These are phyloP conservation scores for Ottelia alismoides DNA, from an alignment of 106 monocot species.

Conservation along the genomic window DNA sequence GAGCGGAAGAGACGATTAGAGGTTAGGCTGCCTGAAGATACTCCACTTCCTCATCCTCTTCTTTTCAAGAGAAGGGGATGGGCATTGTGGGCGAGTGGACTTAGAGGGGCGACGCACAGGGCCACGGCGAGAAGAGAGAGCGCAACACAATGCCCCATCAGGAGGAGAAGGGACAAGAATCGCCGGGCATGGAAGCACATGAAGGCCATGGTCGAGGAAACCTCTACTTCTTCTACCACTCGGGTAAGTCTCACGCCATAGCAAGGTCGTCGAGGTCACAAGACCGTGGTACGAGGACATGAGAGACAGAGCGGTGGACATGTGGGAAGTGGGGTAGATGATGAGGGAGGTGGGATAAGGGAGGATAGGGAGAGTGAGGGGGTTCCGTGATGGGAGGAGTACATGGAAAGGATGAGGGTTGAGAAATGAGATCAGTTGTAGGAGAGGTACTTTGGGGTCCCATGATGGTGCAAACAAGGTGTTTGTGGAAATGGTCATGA, in stretches of 20 bases:
- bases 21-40: too few species aligned
- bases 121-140: conserved; percentile 80
- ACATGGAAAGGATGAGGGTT: conserved; percentile 12
- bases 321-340: conserved; percentile 50
- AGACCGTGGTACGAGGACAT: conserved; percentile 42
- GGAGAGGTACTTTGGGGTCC: too few species aligned
- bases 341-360: conserved; percentile 38
- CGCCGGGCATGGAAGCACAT: conserved; percentile 76
- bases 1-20: too few species aligned
- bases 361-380: conserved; percentile 56
- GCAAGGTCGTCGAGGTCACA: conserved; percentile 65
- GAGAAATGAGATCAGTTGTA: too few species aligned
- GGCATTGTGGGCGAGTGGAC: too few species aligned
- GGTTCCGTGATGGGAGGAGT: conserved; percentile 81
- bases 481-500: too few species aligned
- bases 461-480: too few species aligned
- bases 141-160: conserved; percentile 54
- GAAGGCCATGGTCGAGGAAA: conserved; percentile 60
- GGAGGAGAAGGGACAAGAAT: conserved; percentile 88
- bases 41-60: too few species aligned
- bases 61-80: too few species aligned
- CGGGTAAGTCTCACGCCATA: conserved; percentile 53
- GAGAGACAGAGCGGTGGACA: conserved; percentile 57
- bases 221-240: conserved; percentile 97
- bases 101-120: too few species aligned